Evolutionary conservation across 1,284 basidiomycete genomes (phyloP), one percentile per base, ranked within the genome.

Genomic region (Ceratobasidium sp.): DNA sequence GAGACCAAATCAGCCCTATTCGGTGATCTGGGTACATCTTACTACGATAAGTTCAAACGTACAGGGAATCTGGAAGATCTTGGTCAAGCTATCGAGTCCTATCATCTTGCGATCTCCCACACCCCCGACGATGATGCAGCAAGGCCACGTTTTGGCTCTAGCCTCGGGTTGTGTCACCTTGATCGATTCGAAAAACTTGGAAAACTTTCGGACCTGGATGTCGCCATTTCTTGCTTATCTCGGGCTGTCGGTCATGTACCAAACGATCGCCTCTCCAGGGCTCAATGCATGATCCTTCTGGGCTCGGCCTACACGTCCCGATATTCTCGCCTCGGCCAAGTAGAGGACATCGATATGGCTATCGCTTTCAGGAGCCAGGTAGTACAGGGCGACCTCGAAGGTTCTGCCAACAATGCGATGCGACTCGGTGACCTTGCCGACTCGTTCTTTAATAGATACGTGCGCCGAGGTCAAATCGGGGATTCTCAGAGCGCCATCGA

Each of bases 291-390:
- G 69, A 71, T 27, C 30, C 8, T 38, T 10, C 69, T 71, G n/a
- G 55, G 55, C 2, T 27, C 41, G 1, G 52, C 69, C 16, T 48
- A 57, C 35, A 3, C 20, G n/a, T 27, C 41, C 27, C 23, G 57
- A 16, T 71, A 23, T 30, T 6, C 20, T 8, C 33, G 38, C 1
- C 33, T 57, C 12, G 23, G 27, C 20, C n/a, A 60, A 27, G 16
- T 30, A 30, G 55, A 60, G 10, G 69, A 71, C n/a, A 59, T 59
- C 66, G 50, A 68, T 44, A 50, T 50, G 66, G 44, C 46, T 1
- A 33, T 68, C 27, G n/a, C 20, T 16, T 68, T 46, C 33, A 68
- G 35, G 33, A 68, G 23, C 27, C 66, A 68, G 52, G 44, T 46
- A 3, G 16, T 60, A 3, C 30, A 60, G 30, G 14, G n/a, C 12